Evolutionary conservation across 768 basidiomycete genomes (phyloP), one percentile per base, ranked within the genome.

Genomic region (Lactifluus rugatus): DNA sequence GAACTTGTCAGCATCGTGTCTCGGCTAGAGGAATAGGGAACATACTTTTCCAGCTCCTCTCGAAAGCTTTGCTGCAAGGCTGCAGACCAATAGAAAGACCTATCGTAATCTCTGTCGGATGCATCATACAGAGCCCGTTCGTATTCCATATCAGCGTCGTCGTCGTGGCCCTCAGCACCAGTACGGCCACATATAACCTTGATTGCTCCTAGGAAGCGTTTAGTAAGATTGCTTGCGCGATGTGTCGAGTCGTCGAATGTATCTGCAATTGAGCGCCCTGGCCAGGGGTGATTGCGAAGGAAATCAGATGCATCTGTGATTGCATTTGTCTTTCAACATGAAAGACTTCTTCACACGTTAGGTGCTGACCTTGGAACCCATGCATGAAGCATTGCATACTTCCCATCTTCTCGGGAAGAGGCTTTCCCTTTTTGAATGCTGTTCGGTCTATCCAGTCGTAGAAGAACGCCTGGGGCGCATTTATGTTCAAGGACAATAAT

Each of bases 381-480:
- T 89, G 81, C 66, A 93, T 72, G 71, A 95, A 94, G 54, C 82
- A 84, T 66, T 95, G 93, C 82, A 93, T 85, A 65, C 87, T 89
- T 8, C 93, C 93, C 50, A 93, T 85, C 73, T 95, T 95, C 58
- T 88, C 89, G 23, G 89, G 89, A 19, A 93, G 70, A 1, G 79
- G 77, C 66, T 91, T 90, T 6, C 87, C 89, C 65, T 93, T 91
- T 73, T 90, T 93, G 10, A 79, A 79, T 4, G 81, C 87, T 66
- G 74, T 88, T 58, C 90, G 76, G 65, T 94, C 92, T 28, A 92
- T 73, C 90, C 90, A 94, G 66, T 92, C 89, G 64, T 94, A 95
- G 70, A 89, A 95, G 71, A 95, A 95, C 5, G 90, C 87, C 82
- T 91, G 62, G 21, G 17, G 31, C 14, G 50, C 14, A 51, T 44